Base-by-base conservation (phyloP, 2,329 filamentous ascomycete genomes). In the Aspergillus japonicus region DNA sequence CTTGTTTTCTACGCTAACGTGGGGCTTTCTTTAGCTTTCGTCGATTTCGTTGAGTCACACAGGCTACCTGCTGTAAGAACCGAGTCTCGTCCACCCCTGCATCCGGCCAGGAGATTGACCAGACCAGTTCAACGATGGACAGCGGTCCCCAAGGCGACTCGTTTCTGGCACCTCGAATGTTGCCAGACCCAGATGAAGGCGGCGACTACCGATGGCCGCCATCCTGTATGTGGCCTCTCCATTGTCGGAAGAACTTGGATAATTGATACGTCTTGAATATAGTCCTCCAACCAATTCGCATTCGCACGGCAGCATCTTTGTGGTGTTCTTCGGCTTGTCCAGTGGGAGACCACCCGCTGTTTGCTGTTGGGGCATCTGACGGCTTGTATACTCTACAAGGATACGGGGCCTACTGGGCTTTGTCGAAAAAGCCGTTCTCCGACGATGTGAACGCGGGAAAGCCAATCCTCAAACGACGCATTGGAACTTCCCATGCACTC, bases 261-360 rank as follows among this genome's bases (percentile, higher is more conserved):
- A 19, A 26, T 47, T 23, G 31, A 50, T 39, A 39, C 33, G 14
- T 31, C 14, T 10, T 33, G 6, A 26, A 26, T 35, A 10, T 53
- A 72, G 69, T 71, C 19, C 59, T 65, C 3, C 71, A 71, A 47
- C 68, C 71, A 1, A 68, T 69, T 4, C 66, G 67, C 24, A 71
- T 73, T 55, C 67, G 58, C 26, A 68, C 67, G 3, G 60, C 65
- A 33, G 62, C 66, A 19, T 72, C 73, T 1, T 54, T 76, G 31
- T 77, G 75, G 73, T 76, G 71, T 53, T 76, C 75, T 3, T 70
- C 75, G 1, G 61, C 76, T 2, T 73, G 71, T 24, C 76, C 76
- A 42, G 62, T 61, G 23, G 65, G 68, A 4, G 60, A 64, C 16
- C 70, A 63, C 16, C 65, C 71, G 1, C 56, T 70, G 10, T 78